Evolutionary conservation across 805 yeast species (phyloP).

Genomic region (Kuraishia floccosa): DNA sequence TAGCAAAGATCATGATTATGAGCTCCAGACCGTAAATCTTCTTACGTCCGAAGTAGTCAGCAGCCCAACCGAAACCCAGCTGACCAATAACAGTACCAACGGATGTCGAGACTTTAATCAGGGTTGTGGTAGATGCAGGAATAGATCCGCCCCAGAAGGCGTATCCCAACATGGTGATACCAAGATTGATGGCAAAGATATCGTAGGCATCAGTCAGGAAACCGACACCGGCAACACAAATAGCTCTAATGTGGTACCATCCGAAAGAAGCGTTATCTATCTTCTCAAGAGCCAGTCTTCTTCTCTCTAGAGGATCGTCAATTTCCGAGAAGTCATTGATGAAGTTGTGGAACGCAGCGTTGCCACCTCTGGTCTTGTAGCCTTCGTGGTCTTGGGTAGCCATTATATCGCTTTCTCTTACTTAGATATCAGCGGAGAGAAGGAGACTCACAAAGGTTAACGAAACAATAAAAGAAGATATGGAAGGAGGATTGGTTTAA

Average conservation of each 20-base stretch:
- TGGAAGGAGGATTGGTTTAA: too few species aligned
- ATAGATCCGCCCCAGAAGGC: constrained; percentile 52
- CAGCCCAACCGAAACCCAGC: constrained; percentile 60
- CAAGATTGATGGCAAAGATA: constrained; percentile 72
- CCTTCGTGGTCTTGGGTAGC: background rate
- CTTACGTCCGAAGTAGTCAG: constrained; percentile 69
- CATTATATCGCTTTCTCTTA: too few species aligned
- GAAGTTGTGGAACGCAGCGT: constrained; percentile 49
- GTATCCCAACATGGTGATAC: constrained; percentile 56
- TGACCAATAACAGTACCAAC: constrained; percentile 84
- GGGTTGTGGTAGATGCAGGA: constrained; percentile 55
- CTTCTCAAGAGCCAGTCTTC: constrained; percentile 48
- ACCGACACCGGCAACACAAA: constrained; percentile 70
- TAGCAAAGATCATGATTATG: constrained; percentile 61
- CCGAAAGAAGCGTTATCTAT: constrained; percentile 47
- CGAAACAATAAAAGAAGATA: too few species aligned
- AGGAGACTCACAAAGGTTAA: too few species aligned
- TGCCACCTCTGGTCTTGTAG: constrained; percentile 25
- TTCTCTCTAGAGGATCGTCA: constrained; percentile 46
- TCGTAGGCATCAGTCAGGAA: constrained; percentile 80
- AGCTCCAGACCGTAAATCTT: constrained; percentile 69
- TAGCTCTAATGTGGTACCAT: constrained; percentile 47
- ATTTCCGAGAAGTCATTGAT: constrained; percentile 41
- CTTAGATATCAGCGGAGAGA: too few species aligned
- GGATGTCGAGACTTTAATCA: constrained; percentile 72